Evolutionary conservation across 495 filamentous ascomycete genomes (phyloP).

Genomic region (Cryomyces minteri): DNA sequence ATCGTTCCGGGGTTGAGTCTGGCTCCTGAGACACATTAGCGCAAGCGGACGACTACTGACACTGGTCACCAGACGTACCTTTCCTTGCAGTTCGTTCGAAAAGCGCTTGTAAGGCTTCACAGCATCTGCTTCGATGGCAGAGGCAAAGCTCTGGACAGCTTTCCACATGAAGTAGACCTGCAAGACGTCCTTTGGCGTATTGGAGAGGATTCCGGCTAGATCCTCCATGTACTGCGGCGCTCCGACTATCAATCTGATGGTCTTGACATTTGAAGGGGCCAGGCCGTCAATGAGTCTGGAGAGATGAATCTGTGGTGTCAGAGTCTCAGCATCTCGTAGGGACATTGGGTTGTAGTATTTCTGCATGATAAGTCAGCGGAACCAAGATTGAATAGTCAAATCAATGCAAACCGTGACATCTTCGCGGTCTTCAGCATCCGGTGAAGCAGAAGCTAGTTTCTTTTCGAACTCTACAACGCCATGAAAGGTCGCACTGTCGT

Average conservation of each 20-base stretch:
- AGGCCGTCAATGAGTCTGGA: conserved; percentile 31
- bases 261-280: conserved; percentile 29
- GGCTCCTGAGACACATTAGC: too few species aligned
- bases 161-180: conserved; percentile 44
- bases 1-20: conserved; percentile 44
- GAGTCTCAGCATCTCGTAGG: too few species aligned
- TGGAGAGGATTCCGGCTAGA: conserved; percentile 27
- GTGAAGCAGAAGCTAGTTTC: conserved; percentile 36
- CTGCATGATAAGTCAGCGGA: too few species aligned
- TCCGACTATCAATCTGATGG: conserved; percentile 35
- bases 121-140: conserved; percentile 35
- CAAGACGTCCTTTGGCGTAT: conserved; percentile 28
- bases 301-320: conserved; percentile 28
- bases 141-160: conserved; percentile 31
- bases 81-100: conserved; percentile 30
- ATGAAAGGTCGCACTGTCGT: too few species aligned
- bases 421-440: too few species aligned
- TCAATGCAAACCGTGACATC: too few species aligned
- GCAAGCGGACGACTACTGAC: too few species aligned
- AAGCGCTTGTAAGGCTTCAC: conserved; percentile 40
- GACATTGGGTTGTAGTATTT: too few species aligned
- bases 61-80: too few species aligned
- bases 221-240: conserved; percentile 36
- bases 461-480: conserved; percentile 25
- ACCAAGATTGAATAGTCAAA: too few species aligned